Evolutionary conservation across 192 early-diverging fungal species (phyloP), one percentile per base, ranked within the genome.

Genomic region (Backusella psychrophila): DNA sequence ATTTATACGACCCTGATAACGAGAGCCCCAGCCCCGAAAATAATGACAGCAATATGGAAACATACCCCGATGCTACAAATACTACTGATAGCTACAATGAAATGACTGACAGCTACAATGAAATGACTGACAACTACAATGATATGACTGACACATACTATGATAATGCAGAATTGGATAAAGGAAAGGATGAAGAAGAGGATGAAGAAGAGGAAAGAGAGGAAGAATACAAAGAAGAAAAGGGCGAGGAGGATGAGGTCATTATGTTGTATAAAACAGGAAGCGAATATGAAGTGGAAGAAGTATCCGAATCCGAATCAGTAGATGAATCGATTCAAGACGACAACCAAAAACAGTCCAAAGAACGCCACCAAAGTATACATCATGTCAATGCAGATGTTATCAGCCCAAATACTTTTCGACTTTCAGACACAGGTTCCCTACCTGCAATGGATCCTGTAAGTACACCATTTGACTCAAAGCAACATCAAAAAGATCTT

Each of bases 381-480:
- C 33, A 68, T 36, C 56, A n/a, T 63, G 34, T 73, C 0, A 73
- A 73, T n/a, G 26, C 52, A 59, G 35, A 73, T 6, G 72, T 63
- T 12, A 53, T 73, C 6, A 31, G 63, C 36, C 29, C 29, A 39
- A 59, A 63, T 35, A 29, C 72, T 1, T 73, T 73, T 35, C 49
- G 72, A 21, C 53, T 73, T 21, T 73, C 72, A 12, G 53, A 53
- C 35, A 52, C 72, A n/a, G n/a, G 52, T 4, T 59, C 72, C 15
- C 31, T 73, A 63, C 52, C 72, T 12, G 52, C 46, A 23, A 36
- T 73, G 3, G 56, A 73, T 31, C 53, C 52, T 29, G 26, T 21
- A 41, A 23, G 6, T 14, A 38, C 15, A 38, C 23, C 68, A 41
- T 36, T 34, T 23, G 35, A 41, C 11, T 4, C 35, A 11, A 69